A percentile compares a stretch with the other conserved stretches of the same genome.
Conservation (phyloP, 139 green algal species). For the Micromonas pusilla region DNA sequence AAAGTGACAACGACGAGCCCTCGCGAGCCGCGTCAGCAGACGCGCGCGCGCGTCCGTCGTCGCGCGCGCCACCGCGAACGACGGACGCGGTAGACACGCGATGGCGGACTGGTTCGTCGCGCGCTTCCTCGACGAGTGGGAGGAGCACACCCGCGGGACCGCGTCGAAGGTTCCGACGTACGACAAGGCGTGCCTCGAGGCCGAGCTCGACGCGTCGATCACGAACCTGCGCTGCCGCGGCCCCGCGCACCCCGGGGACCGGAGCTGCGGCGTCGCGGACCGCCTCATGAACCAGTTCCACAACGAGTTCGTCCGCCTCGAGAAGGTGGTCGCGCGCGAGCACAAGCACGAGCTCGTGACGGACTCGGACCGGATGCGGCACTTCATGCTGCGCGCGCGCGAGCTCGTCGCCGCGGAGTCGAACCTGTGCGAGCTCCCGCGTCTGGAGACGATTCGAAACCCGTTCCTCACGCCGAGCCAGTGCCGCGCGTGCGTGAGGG, state of each 20-base stretch:
- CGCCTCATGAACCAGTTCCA: background rate
- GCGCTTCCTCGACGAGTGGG: background rate
- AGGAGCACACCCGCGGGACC: background rate
- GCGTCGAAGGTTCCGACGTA: background rate
- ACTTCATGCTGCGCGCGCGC: background rate
- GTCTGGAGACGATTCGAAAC: background rate
- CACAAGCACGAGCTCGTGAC: background rate
- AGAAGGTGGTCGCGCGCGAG: background rate
- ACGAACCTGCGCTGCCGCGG: background rate
- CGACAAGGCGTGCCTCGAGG: background rate
- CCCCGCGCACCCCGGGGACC: background rate
- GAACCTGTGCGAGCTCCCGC: background rate
- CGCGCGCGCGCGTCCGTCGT: too few relatives aligned
- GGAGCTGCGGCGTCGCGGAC: background rate
- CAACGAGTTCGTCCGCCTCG: background rate
- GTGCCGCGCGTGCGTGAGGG: background rate
- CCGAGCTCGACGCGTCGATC: background rate
- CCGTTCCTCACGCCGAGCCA: background rate
- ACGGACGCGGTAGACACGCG: too few relatives aligned
- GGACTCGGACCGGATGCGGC: background rate
- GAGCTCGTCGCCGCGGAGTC: background rate
- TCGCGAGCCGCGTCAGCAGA: too few relatives aligned
- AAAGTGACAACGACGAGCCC: too few relatives aligned
- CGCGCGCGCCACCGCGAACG: too few relatives aligned
- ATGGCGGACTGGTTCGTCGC: background rate